These are phyloP conservation scores for Lolium rigidum DNA, from an alignment of 176 grass and related monocot species.

Conservation along the genomic window DNA sequence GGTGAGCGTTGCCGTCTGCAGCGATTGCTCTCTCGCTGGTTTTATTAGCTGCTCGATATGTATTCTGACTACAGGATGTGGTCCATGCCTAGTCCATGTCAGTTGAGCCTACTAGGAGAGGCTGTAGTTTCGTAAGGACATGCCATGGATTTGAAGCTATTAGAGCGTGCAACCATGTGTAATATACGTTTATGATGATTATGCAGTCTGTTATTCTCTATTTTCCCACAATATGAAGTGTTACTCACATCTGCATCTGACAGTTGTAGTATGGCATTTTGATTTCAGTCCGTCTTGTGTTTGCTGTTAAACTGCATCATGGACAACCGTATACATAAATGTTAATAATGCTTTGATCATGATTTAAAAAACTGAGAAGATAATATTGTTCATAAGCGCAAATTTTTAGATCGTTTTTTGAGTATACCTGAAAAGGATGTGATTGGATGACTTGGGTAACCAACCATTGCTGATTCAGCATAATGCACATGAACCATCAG, in stretches of 20 bases:
- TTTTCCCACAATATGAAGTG: not conserved
- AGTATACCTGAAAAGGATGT: not conserved
- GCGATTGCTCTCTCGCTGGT: conserved; percentile 4
- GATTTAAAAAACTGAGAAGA: not conserved
- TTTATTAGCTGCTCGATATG: not conserved
- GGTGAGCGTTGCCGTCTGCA: not conserved
- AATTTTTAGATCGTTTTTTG: not conserved
- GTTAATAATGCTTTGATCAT: not conserved
- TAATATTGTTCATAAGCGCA: not conserved
- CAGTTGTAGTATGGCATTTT: not conserved
- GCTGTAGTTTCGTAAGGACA: not conserved
- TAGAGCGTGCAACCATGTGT: not conserved
- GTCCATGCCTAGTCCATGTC: not conserved
- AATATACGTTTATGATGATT: not conserved
- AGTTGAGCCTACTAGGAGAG: not conserved
- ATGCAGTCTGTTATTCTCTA: not conserved
- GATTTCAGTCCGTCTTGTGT: not conserved
- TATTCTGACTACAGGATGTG: not conserved
- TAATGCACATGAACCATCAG: conserved; percentile 1
- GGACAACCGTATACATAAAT: too few relatives aligned
- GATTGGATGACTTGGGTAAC: not conserved
- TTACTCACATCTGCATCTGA: not conserved
- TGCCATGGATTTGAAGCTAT: not conserved
- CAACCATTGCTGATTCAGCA: not conserved
- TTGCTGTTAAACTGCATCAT: not conserved